Evolutionary conservation across 148 eudicot species (phyloP), one percentile per base, ranked within the genome.

Genomic region (Fagopyrum homotropicum): DNA sequence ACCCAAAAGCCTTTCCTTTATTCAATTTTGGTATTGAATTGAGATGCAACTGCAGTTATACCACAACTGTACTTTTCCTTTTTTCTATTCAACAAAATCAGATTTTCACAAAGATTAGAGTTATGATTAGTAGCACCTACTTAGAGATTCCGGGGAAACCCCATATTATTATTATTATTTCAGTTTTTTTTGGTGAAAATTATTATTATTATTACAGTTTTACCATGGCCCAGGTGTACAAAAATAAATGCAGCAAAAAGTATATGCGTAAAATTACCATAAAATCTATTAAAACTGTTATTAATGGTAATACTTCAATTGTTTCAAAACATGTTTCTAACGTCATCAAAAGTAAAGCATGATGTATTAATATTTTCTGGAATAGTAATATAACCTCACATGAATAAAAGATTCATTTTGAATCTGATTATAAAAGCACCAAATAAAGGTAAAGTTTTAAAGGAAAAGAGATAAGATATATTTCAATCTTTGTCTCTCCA

Each of bases 151-250:
- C 8, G 69, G 44, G 9, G 14, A 63, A 63, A 30, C 45, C 11
- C 69, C 9, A 1, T 2, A 29, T 10, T 6, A 63, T 30, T 9
- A 9, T 63, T 30, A 29, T 22, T 22, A 22, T 22, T 22, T 22
- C 26, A 22, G 26, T 22, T 22, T 22, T 22, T 22, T 22, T 22
- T 22, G 26, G 26, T 22, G 26, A 22, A 22, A 22, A 22, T 22
- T 9, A 29, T 10, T 6, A 63, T 30, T 6, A 63, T 30, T 9
- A 9, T 63, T 30, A 29, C 69, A 63, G 16, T 30, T 10, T 63
- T 1, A 63, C 45, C n/a, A 63, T 63, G 69, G 69, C 69, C 66
- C 69, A 29, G 44, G 45, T 30, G 69, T 44, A 29, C 69, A 63
- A 63, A 56, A 63, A 26, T 48, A 48, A 35, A 35, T 9, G 35